Evolutionary conservation across 2,329 filamentous ascomycete genomes (phyloP), one percentile per base, ranked within the genome.

Genomic region (Akanthomyces muscarius): DNA sequence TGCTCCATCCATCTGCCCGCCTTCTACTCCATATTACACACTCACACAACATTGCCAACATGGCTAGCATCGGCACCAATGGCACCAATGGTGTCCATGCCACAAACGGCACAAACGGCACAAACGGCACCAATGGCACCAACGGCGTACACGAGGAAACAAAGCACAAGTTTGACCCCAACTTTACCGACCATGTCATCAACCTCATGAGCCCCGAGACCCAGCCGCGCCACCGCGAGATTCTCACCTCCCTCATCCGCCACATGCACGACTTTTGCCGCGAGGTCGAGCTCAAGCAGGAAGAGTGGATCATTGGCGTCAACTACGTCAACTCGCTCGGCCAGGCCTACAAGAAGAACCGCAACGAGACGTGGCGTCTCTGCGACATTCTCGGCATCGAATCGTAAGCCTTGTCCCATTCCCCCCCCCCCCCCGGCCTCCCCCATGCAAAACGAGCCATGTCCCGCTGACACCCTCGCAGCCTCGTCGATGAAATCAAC

Each of bases 181-280:
- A 83, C 77, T 92, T 93, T 80, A 94, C 90, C 60, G 77, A 86
- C 69, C 83, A 86, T 74, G 89, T 92, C 76, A 81, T 92, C 72
- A 83, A 90, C 67, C 82, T 86, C 69, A 92, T 91, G 80, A 86
- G 88, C 60, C 86, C 89, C 69, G 86, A 89, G 69, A 86, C 86
- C 14, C 78, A 82, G 59, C 84, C 88, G 63, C 82, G 90, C 65
- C 83, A 86, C 69, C 83, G 87, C 64, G 78, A 85, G 67, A 80
- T 92, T 69, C 78, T 92, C 70, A 75, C 80, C 65, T 80, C 83
- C 33, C 76, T 92, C 69, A 87, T 92, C 75, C 80, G 78, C 55
- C 89, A 92, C 77, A 80, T 93, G 64, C 90, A 93, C 78, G 89
- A 92, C 76, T 92, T 92, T 74, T 84, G 86, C 63, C 86, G 90